Evolutionary conservation across 164 flowering plant genomes (phyloP).

Genomic region (Buxus sempervirens): DNA sequence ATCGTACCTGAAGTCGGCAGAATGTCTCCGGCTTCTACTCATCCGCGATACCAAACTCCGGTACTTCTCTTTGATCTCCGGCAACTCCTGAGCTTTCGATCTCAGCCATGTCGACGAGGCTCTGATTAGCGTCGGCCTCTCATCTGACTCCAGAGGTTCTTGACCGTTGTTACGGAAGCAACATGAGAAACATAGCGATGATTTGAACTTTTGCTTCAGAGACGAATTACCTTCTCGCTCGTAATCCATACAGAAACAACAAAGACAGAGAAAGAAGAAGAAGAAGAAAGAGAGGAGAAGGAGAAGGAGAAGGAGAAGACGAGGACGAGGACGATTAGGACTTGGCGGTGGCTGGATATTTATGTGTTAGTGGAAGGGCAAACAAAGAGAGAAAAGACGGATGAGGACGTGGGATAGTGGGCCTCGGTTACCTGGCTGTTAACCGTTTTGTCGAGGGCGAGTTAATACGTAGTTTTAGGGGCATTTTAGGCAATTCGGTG

Average conservation of each 20-base stretch:
- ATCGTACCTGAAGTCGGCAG: constrained; percentile 43
- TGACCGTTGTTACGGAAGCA: constrained; percentile 14
- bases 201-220: constrained; percentile 17
- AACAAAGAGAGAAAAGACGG: not conserved
- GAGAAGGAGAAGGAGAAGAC: not conserved
- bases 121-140: constrained; percentile 11
- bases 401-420: constrained; percentile 17
- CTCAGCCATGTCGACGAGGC: constrained; percentile 23
- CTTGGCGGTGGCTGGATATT: not conserved
- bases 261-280: too few species aligned
- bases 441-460: too few species aligned
- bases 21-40: constrained; percentile 16
- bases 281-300: not conserved
- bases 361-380: not conserved
- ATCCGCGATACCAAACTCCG: constrained; percentile 18
- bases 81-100: constrained; percentile 18
- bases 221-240: constrained; percentile 4
- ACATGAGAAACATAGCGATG: constrained; percentile 28
- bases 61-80: constrained; percentile 35
- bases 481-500: too few species aligned
- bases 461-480: too few species aligned
- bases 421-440: too few species aligned
- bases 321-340: not conserved
- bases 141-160: constrained; percentile 9
- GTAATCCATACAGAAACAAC: too few species aligned